phyloP scores from a whole-genome alignment of 1,284 basidiomycete genomes.

The Pseudozyma hubeiensis region DNA sequence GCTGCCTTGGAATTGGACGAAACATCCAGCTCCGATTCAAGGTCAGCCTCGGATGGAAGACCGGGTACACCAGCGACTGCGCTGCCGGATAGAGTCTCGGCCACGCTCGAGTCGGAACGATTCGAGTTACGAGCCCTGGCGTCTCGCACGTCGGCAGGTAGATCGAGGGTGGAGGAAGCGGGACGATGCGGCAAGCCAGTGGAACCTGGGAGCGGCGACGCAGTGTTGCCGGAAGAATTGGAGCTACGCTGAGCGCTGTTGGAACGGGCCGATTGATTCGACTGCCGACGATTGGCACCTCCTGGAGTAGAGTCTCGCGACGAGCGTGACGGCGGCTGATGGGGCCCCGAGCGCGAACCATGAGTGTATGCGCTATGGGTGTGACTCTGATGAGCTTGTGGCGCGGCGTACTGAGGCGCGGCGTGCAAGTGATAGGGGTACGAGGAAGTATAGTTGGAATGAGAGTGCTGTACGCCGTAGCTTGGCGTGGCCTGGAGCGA shows the following conservation, averaged over 20 bases:
- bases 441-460: slow-evolving; percentile 15
- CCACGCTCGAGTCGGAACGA: slow-evolving; percentile 1
- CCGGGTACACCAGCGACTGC: neutral
- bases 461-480: slow-evolving; percentile 17
- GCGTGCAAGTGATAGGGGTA: slow-evolving; percentile 24
- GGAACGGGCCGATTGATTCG: slow-evolving; percentile 20
- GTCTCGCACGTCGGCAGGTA: slow-evolving; percentile 1
- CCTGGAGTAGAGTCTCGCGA: slow-evolving; percentile 9
- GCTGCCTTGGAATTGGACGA: slow-evolving; percentile 9
- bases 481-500: slow-evolving; percentile 3
- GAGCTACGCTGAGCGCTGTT: slow-evolving; percentile 17
- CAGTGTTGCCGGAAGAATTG: slow-evolving; percentile 24
- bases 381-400: slow-evolving; percentile 11
- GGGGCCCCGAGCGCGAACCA: slow-evolving; percentile 11
- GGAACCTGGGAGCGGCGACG: slow-evolving; percentile 17
- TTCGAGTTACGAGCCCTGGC: neutral
- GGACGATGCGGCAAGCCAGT: slow-evolving; percentile 21
- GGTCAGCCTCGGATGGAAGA: slow-evolving; percentile 8
- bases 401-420: slow-evolving; percentile 16
- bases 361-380: slow-evolving; percentile 11
- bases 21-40: slow-evolving; percentile 6
- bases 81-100: neutral
- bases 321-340: slow-evolving; percentile 3
- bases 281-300: slow-evolving; percentile 19
- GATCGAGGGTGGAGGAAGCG: slow-evolving; percentile 1